Conservation (phyloP, 2,329 filamentous ascomycete genomes). For the Colletotrichum tamarilloi region DNA sequence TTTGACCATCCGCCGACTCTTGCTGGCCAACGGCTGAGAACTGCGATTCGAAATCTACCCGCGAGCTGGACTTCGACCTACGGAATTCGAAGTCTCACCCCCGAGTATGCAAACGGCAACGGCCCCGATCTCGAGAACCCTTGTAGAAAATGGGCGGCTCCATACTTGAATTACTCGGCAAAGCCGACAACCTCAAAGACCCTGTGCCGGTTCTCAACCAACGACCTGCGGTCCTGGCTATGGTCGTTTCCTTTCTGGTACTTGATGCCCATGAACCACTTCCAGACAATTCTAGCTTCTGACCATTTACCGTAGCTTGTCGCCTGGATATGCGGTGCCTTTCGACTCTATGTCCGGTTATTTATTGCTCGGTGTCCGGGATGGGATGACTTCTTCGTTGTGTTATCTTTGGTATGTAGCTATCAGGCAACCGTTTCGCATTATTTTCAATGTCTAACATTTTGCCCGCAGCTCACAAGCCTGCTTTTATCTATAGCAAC, state of each 20-base stretch:
- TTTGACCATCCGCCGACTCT: background rate
- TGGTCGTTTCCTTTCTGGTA: conserved; percentile 36
- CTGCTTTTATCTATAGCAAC: conserved; percentile 20
- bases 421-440: background rate
- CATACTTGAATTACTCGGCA: conserved; percentile 35
- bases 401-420: conserved; percentile 31
- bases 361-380: conserved; percentile 30
- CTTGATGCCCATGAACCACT: background rate
- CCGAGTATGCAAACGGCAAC: conserved; percentile 20
- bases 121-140: background rate
- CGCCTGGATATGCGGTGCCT: conserved; percentile 32
- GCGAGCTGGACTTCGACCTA: background rate
- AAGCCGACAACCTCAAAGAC: conserved; percentile 36
- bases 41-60: background rate
- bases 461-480: conserved; percentile 4
- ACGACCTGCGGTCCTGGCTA: conserved; percentile 26
- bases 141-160: conserved; percentile 28
- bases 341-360: conserved; percentile 36
- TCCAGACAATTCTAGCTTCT: background rate
- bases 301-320: background rate
- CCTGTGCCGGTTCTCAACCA: conserved; percentile 34
- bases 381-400: conserved; percentile 37
- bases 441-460: background rate
- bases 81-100: background rate
- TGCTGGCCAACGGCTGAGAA: background rate